Evolutionary conservation across 2,329 filamentous ascomycete genomes (phyloP).

Genomic region (Paraphaeosphaeria sporulosa): DNA sequence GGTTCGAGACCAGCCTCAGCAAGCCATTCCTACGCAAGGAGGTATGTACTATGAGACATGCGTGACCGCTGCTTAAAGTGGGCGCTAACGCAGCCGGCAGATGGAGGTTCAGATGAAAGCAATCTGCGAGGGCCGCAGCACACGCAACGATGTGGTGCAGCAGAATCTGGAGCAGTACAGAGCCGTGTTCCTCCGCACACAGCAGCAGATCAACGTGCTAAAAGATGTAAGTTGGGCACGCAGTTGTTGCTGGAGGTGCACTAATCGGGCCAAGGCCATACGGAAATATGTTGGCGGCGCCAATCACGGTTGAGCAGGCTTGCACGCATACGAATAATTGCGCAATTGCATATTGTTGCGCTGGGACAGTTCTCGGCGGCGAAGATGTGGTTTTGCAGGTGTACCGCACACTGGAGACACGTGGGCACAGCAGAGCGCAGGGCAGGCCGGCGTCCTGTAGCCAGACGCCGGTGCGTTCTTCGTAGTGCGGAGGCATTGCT

Average conservation of each 20-base stretch:
- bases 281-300: slow-evolving; percentile 50
- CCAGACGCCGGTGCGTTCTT: no score
- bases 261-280: slow-evolving; percentile 43
- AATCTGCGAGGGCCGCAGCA: slow-evolving; percentile 87
- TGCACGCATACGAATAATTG: slow-evolving; percentile 5
- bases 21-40: slow-evolving; percentile 97
- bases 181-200: slow-evolving; percentile 82
- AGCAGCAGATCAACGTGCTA: slow-evolving; percentile 73
- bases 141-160: slow-evolving; percentile 75
- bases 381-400: background rate
- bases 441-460: background rate
- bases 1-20: slow-evolving; percentile 88
- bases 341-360: background rate
- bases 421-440: slow-evolving; percentile 13
- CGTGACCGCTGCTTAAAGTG: slow-evolving; percentile 14
- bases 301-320: slow-evolving; percentile 42
- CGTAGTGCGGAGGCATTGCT: background rate
- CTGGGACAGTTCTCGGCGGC: background rate
- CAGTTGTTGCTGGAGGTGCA: slow-evolving; percentile 21
- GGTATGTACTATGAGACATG: slow-evolving; percentile 41
- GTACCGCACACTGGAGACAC: slow-evolving; percentile 10
- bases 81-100: slow-evolving; percentile 41
- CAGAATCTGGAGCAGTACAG: slow-evolving; percentile 89
- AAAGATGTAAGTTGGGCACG: slow-evolving; percentile 56
- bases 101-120: slow-evolving; percentile 98